Conservation (phyloP, 2,329 filamentous ascomycete genomes). For the Epichloe gansuensis region DNA sequence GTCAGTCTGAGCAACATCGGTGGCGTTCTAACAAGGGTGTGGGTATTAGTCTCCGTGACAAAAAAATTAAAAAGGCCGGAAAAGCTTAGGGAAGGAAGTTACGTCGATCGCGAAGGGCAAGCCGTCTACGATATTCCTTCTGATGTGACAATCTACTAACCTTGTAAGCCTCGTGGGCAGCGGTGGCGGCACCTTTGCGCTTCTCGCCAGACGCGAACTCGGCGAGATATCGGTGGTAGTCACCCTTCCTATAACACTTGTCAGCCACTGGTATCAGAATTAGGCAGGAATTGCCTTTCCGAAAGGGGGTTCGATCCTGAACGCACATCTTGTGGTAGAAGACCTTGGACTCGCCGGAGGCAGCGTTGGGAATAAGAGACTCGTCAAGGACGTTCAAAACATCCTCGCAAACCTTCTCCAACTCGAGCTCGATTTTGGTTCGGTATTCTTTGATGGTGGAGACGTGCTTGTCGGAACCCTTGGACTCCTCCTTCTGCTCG, state of each 20-base stretch:
- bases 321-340: conserved; percentile 99
- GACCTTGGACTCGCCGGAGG: conserved; percentile 97
- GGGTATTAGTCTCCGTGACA: conserved; percentile 1
- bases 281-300: neutral
- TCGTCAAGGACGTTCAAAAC: conserved; percentile 91
- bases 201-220: conserved; percentile 90
- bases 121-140: conserved; percentile 14
- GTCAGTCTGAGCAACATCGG: conserved; percentile 95
- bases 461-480: conserved; percentile 93
- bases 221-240: conserved; percentile 91
- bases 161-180: conserved; percentile 95
- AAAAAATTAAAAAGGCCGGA: conserved; percentile 3
- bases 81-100: neutral
- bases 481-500: conserved; percentile 99
- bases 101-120: conserved; percentile 3
- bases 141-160: conserved; percentile 33
- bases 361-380: conserved; percentile 86
- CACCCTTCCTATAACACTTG: conserved; percentile 62
- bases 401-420: conserved; percentile 97
- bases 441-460: conserved; percentile 91
- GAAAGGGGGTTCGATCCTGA: neutral
- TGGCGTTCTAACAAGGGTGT: conserved; percentile 59
- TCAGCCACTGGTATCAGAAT: neutral
- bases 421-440: conserved; percentile 94
- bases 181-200: conserved; percentile 77